Evolutionary conservation across 1,284 basidiomycete genomes (phyloP), one percentile per base, ranked within the genome.

Genomic region (Phaffia rhodozyma): DNA sequence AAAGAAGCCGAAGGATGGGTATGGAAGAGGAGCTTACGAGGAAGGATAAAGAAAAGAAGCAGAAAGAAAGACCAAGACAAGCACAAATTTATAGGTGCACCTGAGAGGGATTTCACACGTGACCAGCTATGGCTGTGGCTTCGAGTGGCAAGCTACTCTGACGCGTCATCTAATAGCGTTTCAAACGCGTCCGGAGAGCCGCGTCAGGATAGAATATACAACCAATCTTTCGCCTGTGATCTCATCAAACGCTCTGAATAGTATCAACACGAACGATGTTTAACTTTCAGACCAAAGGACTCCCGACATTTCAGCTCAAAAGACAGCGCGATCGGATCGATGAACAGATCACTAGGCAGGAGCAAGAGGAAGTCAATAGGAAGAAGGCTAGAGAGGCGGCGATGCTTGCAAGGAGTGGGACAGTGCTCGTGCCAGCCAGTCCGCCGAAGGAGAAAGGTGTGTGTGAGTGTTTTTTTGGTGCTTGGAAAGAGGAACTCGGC

Each of bases 341-440:
- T 30, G 57, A 32, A 16, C 43, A 48, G n/a, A 64, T 58, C 21
- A 16, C 21, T 1, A 20, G 13, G 1, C n/a, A 59, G 51, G n/a
- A 63, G n/a, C 29, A 53, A 20, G 29, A 60, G 9, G 43, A 55
- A 25, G 58, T 16, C 50, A 25, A 29, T 43, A 30, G 43, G 38
- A 54, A 55, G 11, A 34, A 21, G 11, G 43, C 30, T 4, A 43
- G 62, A 20, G 62, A 64, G 49, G 25, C 23, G 38, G 32, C 53
- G 25, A 29, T 43, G 43, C 32, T 53, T 27, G 52, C 30, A n/a
- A 32, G 18, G 13, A 23, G 30, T 9, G 62, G 58, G 25, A 60
- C 30, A n/a, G 60, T 66, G 29, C 64, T 66, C 38, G 60, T 62
- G 47, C 64, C 50, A 16, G 49, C 60, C 4, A 66, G 64, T 53